These are phyloP conservation scores for Lathyrus tuberosus DNA, from an alignment of 306 rosid genomes.

Conservation along the genomic window DNA sequence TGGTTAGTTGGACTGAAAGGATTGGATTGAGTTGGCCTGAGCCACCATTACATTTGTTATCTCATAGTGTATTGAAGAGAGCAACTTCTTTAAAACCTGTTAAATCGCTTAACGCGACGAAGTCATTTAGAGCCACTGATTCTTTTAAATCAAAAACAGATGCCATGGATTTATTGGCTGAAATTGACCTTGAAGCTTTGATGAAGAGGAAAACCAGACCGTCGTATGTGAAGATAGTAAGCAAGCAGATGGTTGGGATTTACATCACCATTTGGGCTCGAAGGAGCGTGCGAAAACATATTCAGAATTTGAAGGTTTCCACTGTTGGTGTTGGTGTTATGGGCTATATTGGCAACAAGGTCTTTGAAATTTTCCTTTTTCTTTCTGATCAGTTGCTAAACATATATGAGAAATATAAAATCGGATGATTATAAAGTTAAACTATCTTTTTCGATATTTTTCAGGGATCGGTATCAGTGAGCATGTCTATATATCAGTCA, in stretches of 20 bases:
- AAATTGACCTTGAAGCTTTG: slow-evolving; percentile 78
- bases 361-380: slow-evolving; percentile 18
- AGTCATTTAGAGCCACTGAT: slow-evolving; percentile 53
- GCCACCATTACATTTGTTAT: slow-evolving; percentile 65
- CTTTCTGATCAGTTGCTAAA: slow-evolving; percentile 4
- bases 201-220: slow-evolving; percentile 79
- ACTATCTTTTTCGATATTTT: slow-evolving; percentile 27
- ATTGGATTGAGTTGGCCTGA: slow-evolving; percentile 97
- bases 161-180: slow-evolving; percentile 60
- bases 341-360: slow-evolving; percentile 99
- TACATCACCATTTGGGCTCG: slow-evolving; percentile 92
- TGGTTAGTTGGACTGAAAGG: slow-evolving; percentile 78
- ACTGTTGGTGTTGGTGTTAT: slow-evolving; percentile 96
- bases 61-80: slow-evolving; percentile 56
- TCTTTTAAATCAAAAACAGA: slow-evolving; percentile 64
- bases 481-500: slow-evolving; percentile 93
- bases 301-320: slow-evolving; percentile 85
- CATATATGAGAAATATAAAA: neutral
- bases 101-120: slow-evolving; percentile 59
- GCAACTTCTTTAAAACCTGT: slow-evolving; percentile 56
- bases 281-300: slow-evolving; percentile 80
- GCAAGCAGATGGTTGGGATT: slow-evolving; percentile 97
- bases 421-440: slow-evolving; percentile 31
- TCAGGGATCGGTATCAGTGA: slow-evolving; percentile 90
- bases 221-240: slow-evolving; percentile 77